Evolutionary conservation across 495 filamentous ascomycete species (phyloP), one percentile per base, ranked within the genome.

Genomic region (Lasiosphaeria hispida): DNA sequence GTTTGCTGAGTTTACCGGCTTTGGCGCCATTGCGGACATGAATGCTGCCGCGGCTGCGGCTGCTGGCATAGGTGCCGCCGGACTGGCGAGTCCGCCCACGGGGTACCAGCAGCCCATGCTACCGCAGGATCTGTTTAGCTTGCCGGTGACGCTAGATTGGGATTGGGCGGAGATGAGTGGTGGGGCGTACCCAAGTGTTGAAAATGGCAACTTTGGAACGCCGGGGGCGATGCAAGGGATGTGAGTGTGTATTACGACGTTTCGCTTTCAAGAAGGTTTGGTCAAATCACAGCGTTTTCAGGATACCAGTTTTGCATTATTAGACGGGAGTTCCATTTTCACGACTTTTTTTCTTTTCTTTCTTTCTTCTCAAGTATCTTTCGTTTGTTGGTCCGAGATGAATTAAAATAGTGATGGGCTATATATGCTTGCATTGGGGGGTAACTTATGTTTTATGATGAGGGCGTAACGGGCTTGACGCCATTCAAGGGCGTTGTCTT

Each of bases 81-180:
- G 68, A 38, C 64, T 72, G 63, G 64, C 72, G 61, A 73, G 72
- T 23, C 72, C 78, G 13, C 71, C 82, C 2, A 2, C 67, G 23
- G 42, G 45, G 14, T 72, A 67, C 68, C 91, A 96, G 67, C 91
- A 96, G 61, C 92, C 92, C 1, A 91, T 96, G 65, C 87, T 97
- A 43, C 94, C 94, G n/a, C 91, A 93, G 64, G 95, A 97, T 77
- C 74, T 98, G 50, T 98, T 92, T 89, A 88, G 91, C 70, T 87
- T 96, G 84, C 89, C 92, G 9, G 95, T 96, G 86, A 94, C 90
- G 11, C 82, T 97, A 17, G 95, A 97, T 67, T 98, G 95, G 95
- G 91, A 97, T 67, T 97, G 95, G 94, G 91, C 91, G 0, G 91
- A 96, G 68, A 87, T 94, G 82, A 88, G 85, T 44, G 77, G 77